Conservation (phyloP, 139 green algal genomes). For the Micractinium conductrix region DNA sequence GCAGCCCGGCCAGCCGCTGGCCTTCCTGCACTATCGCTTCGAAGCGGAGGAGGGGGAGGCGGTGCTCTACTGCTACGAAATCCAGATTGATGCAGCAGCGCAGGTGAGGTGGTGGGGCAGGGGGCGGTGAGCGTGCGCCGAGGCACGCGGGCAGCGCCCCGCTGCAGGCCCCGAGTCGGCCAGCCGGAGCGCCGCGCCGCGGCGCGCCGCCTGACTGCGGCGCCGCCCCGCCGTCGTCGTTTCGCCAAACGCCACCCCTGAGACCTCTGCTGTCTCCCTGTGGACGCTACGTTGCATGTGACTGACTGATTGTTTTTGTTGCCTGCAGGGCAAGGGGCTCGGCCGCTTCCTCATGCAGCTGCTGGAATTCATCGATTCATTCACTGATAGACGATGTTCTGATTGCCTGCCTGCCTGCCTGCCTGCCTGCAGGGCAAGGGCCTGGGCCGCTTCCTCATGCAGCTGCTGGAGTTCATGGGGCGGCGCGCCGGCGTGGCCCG, state of each 20-base stretch:
- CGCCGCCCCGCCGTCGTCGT: background rate
- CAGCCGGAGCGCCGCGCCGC: too few species aligned
- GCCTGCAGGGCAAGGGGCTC: too few species aligned
- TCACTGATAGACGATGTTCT: background rate
- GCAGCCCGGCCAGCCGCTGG: conserved; percentile 21
- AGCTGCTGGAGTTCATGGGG: conserved; percentile 53
- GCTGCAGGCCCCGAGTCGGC: too few species aligned
- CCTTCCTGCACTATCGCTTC: conserved; percentile 60
- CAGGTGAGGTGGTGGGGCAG: background rate
- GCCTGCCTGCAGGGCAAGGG: conserved; percentile 44
- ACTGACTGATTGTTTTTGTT: too few species aligned
- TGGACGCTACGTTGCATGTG: too few species aligned
- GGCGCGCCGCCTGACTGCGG: too few species aligned
- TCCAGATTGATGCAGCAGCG: conserved; percentile 28
- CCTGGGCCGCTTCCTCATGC: conserved; percentile 58
- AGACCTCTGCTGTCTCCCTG: too few species aligned
- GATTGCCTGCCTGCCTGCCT: background rate
- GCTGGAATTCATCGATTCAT: too few species aligned
- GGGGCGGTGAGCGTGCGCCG: too few species aligned
- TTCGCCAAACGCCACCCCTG: background rate
- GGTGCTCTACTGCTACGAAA: conserved; percentile 64
- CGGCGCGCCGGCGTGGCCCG: conserved; percentile 29
- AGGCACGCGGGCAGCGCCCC: too few species aligned
- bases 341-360: too few species aligned
- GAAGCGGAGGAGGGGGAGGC: conserved; percentile 51